Percentiles rank a stretch among this genome's conserved stretches.
Evolutionary conservation across 768 basidiomycete genomes (phyloP).

Genomic region (Hypholoma fasciculare): DNA sequence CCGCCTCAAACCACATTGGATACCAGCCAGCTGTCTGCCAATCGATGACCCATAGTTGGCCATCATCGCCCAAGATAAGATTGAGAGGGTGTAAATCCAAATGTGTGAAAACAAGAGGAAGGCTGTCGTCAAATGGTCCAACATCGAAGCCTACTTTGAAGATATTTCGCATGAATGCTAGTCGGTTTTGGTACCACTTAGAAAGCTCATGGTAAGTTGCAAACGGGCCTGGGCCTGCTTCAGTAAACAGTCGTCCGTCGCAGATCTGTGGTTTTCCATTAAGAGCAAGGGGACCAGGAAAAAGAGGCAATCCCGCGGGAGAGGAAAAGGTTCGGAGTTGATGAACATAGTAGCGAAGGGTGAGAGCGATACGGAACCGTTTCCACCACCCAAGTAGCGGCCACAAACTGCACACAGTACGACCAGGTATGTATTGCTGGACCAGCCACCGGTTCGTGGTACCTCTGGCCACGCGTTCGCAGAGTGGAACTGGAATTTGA

Average conservation of each 20-base stretch:
- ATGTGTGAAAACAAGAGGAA: slow-evolving; percentile 25
- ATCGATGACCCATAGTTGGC: slow-evolving; percentile 29
- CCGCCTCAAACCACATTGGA: slow-evolving; percentile 26
- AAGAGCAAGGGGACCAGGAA: not conserved
- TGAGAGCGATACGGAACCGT: not conserved
- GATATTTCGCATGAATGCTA: not conserved
- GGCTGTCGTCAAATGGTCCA: not conserved
- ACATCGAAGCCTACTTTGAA: not conserved
- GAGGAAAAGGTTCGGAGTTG: not conserved
- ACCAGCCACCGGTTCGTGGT: not conserved
- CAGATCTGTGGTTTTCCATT: not conserved
- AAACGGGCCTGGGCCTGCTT: not conserved
- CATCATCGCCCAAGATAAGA: slow-evolving; percentile 23
- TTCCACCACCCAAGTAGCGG: not conserved
- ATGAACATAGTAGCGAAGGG: not conserved
- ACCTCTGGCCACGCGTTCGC: not conserved
- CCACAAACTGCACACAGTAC: not conserved
- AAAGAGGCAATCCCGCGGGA: not conserved
- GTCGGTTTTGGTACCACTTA: not conserved
- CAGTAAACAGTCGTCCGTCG: not conserved
- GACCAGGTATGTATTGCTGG: not conserved
- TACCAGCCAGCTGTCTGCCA: slow-evolving; percentile 25
- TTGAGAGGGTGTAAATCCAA: slow-evolving; percentile 25
- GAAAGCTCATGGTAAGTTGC: not conserved
- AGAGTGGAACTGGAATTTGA: not conserved